A percentile compares a stretch with the other conserved stretches of the same genome.
phyloP scores from a whole-genome alignment of 208 protist species.

The Lotmaria passim region DNA sequence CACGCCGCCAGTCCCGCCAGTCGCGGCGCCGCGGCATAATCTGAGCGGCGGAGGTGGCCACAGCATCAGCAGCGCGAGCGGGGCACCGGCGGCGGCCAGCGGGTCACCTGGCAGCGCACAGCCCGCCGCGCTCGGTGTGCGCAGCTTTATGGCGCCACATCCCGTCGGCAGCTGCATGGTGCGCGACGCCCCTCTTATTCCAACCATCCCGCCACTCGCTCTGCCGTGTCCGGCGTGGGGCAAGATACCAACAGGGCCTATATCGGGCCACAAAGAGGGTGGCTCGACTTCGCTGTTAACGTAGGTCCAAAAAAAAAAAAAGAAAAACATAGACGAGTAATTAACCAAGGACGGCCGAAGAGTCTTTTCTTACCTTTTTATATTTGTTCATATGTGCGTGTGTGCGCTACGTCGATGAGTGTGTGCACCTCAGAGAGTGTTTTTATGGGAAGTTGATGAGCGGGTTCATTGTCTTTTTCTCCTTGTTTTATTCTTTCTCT shows the following conservation, averaged over 20 bases:
- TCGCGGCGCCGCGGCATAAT: background rate
- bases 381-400: background rate
- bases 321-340: too few relatives aligned
- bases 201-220: conserved; percentile 39
- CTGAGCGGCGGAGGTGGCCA: background rate
- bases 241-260: conserved; percentile 27
- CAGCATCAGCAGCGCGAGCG: background rate
- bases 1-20: background rate
- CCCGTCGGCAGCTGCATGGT: conserved; percentile 47
- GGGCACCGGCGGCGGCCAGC: conserved; percentile 11
- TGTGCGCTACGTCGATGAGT: background rate
- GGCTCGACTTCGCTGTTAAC: background rate
- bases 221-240: conserved; percentile 47
- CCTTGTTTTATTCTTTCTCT: conserved; percentile 15
- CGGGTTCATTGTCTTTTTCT: background rate
- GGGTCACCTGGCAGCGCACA: conserved; percentile 25
- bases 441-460: background rate
- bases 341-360: too few relatives aligned
- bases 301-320: background rate
- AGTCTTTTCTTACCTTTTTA: too few relatives aligned
- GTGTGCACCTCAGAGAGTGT: too few relatives aligned
- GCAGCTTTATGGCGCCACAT: conserved; percentile 40
- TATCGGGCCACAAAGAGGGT: too few relatives aligned
- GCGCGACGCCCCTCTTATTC: conserved; percentile 29
- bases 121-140: conserved; percentile 34